Conservation (phyloP, 164 flowering plant species). For the Berberis thunbergii region DNA sequence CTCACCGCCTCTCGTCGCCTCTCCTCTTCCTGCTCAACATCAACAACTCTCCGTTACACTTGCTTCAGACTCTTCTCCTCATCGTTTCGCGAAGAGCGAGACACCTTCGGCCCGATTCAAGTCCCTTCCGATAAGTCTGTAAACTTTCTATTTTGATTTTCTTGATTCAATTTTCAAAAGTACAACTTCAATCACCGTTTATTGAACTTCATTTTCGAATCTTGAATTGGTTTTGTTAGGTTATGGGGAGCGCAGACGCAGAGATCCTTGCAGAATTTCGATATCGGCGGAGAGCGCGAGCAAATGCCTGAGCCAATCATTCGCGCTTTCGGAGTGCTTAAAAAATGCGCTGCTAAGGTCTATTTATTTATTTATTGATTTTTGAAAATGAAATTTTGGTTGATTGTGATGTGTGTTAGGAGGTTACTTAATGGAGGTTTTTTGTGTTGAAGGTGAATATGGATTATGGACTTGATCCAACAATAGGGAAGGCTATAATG, state of each 20-base stretch:
- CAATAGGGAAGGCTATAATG: constrained; percentile 94
- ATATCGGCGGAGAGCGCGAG: constrained; percentile 95
- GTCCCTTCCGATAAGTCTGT: constrained; percentile 73
- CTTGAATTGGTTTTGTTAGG: constrained; percentile 24
- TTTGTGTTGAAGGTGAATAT: constrained; percentile 67
- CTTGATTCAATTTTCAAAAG: background rate
- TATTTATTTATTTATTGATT: background rate
- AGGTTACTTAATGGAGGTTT: no score
- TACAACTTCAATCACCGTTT: background rate
- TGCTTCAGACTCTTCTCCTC: constrained; percentile 19
- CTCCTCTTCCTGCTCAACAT: constrained; percentile 14
- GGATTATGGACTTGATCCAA: constrained; percentile 94
- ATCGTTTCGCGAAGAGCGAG: constrained; percentile 40
- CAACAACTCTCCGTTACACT: constrained; percentile 12
- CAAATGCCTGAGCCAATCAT: constrained; percentile 93
- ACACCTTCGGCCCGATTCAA: constrained; percentile 75
- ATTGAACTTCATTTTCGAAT: background rate
- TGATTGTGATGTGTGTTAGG: no score
- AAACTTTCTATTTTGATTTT: constrained; percentile 8
- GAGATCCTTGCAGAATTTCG: constrained; percentile 93
- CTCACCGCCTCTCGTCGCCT: constrained; percentile 29
- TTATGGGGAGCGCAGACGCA: constrained; percentile 99
- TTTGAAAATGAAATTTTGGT: no score
- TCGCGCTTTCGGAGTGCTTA: constrained; percentile 90
- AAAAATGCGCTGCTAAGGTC: constrained; percentile 99